Base-by-base conservation (phyloP, 257 asterid species). In the Solanum appendiculatum region DNA sequence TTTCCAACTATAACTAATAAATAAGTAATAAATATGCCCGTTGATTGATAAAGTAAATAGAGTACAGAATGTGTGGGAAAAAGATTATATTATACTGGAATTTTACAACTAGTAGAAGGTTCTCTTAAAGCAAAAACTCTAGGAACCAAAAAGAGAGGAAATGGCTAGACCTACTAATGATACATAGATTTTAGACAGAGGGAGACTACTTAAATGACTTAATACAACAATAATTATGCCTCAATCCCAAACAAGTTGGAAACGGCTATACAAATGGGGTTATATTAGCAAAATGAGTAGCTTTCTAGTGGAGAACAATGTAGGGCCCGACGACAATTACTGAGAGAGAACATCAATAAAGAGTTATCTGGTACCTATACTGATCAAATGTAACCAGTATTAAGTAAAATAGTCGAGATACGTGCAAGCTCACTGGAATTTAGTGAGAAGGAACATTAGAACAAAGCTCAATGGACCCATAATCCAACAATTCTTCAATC, bases 401-500 rank as follows among this genome's bases (percentile, higher is more conserved):
- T 54, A 18, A 20, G n/a, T 6, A 54, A 46, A 46, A 54, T 16
- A 80, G 3, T 46, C 6, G 40, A 78, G 40, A 2, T 7, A 9
- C 42, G 40, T 4, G 5, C 5, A 39, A 74, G 11, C 11, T 75
- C 0, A 8, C 3, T n/a, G 14, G 10, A 46, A 5, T 44, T 46
- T 80, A 48, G 10, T 70, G 89, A 56, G 89, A 83, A 25, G 91
- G 72, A 89, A 88, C 74, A 48, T 77, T 91, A 70, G 93, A 89
- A 86, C 90, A 93, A 68, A 96, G 91, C 90, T 96, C 99, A 74
- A 96, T 64, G 1, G 99, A 92, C 13, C 95, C 93, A 86, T 93
- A 93, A 86, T 96, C 93, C 82, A 96, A 93, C 92, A 96, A 83
- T 91, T 96, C 99, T 82, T 94, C 93, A 87, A 96, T 96, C 99